A percentile compares a stretch with the other conserved stretches of the same genome.
Evolutionary conservation across 495 filamentous ascomycete genomes (phyloP).

Genomic region (Penicillium pancosmium): DNA sequence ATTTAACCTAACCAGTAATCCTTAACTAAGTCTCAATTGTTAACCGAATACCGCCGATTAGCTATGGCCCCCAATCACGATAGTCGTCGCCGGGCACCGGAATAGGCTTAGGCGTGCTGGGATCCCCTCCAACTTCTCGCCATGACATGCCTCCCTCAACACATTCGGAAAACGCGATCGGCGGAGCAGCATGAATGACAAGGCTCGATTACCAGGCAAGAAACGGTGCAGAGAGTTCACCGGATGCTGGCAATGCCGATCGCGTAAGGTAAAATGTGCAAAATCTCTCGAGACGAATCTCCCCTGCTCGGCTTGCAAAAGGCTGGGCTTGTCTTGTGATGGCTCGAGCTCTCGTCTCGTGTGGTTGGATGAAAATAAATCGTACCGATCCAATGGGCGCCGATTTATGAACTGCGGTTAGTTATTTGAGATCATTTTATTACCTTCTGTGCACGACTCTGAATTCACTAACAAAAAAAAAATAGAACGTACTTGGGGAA

Average conservation of each 20-base stretch:
- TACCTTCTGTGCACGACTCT: background rate
- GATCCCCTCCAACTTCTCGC: background rate
- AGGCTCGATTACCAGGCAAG: background rate
- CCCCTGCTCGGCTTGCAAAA: background rate
- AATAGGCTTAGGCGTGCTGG: no score
- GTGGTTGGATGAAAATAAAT: background rate
- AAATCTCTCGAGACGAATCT: background rate
- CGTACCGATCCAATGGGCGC: background rate
- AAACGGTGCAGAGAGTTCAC: background rate
- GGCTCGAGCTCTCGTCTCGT: background rate
- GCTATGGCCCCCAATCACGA: no score
- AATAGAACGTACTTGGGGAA: background rate
- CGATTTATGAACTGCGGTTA: background rate
- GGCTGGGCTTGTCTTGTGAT: background rate
- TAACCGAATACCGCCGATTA: no score
- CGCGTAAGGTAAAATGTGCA: background rate
- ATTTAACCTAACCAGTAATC: no score
- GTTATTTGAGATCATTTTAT: background rate
- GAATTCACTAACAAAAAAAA: background rate
- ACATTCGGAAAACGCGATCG: background rate
- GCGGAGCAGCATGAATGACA: background rate
- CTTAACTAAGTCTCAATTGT: no score
- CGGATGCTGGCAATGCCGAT: background rate
- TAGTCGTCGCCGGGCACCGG: no score
- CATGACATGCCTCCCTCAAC: background rate